Conservation (phyloP, 768 basidiomycete species). For the Rhodotorula graminis region DNA sequence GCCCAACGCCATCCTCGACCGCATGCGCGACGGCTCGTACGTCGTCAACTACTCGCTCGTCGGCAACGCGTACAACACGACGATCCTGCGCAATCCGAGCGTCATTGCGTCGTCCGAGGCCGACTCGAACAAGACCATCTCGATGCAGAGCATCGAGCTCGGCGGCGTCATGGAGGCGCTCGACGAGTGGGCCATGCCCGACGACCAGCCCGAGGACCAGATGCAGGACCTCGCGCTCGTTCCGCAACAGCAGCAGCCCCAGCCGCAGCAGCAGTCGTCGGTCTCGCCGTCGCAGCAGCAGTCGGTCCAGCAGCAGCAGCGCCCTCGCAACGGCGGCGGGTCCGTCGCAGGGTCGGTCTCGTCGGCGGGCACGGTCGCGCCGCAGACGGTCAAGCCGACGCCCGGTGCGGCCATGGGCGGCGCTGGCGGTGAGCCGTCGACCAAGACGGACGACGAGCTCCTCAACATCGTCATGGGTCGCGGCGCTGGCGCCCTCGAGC, state of each 20-base stretch:
- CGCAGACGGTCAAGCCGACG: background rate
- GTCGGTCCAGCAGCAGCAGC: background rate
- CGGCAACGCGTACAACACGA: constrained; percentile 16
- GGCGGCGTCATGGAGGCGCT: background rate
- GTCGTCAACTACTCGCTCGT: constrained; percentile 57
- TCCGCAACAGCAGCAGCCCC: too few relatives aligned
- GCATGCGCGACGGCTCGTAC: constrained; percentile 60
- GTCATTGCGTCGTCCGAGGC: background rate
- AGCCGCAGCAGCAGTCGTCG: background rate
- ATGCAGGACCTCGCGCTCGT: background rate
- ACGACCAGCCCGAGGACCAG: constrained; percentile 2
- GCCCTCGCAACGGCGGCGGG: too few relatives aligned
- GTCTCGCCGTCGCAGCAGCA: background rate
- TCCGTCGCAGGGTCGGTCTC: background rate
- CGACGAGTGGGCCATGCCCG: constrained; percentile 6
- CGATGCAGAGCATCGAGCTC: constrained; percentile 28
- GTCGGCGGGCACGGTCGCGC: background rate
- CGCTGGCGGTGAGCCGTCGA: constrained; percentile 12
- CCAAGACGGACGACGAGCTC: constrained; percentile 15
- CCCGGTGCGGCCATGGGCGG: constrained; percentile 13
- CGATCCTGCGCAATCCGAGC: constrained; percentile 12
- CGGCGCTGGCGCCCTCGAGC: constrained; percentile 27
- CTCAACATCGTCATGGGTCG: constrained; percentile 6
- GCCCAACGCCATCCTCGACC: constrained; percentile 74
- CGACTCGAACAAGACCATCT: constrained; percentile 19